Conservation (phyloP, 768 basidiomycete genomes). For the Tylopilus intermedius region DNA sequence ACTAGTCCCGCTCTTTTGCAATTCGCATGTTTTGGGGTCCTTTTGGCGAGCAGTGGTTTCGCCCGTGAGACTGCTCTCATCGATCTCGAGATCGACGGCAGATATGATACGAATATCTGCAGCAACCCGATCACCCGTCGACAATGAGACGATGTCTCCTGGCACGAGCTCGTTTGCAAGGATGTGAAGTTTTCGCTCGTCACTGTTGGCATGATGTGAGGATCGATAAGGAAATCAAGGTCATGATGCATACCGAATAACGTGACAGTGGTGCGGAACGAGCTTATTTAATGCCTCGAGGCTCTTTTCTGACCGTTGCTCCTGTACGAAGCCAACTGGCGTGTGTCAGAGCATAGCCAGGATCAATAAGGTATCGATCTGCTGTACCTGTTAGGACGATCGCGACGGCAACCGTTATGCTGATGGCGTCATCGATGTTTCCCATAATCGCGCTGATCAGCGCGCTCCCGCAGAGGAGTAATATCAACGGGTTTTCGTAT, state of each 20-base stretch:
- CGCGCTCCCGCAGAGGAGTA: constrained; percentile 87
- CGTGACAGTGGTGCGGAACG: constrained; percentile 94
- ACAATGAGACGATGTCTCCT: constrained; percentile 85
- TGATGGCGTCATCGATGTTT: constrained; percentile 91
- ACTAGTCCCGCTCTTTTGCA: constrained; percentile 26
- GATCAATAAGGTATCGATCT: not conserved
- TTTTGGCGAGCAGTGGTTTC: constrained; percentile 84
- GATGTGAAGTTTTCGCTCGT: constrained; percentile 66
- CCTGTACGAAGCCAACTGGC: constrained; percentile 89
- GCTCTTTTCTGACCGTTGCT: constrained; percentile 90
- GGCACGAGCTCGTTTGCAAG: constrained; percentile 97
- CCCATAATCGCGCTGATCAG: constrained; percentile 87
- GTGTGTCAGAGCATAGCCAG: not conserved
- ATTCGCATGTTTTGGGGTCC: constrained; percentile 49
- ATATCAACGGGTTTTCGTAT: constrained; percentile 89
- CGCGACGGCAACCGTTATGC: constrained; percentile 85
- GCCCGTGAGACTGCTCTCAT: constrained; percentile 93
- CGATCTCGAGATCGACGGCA: constrained; percentile 86
- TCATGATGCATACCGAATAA: constrained; percentile 50
- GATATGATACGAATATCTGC: constrained; percentile 83
- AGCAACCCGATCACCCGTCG: constrained; percentile 89
- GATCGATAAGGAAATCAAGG: not conserved
- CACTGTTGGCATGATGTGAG: constrained; percentile 8
- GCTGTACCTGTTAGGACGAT: constrained; percentile 89
- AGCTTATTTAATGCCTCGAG: constrained; percentile 94